These are phyloP conservation scores for Prunus kanzakura DNA, from an alignment of 306 rosid genomes.

Conservation along the genomic window DNA sequence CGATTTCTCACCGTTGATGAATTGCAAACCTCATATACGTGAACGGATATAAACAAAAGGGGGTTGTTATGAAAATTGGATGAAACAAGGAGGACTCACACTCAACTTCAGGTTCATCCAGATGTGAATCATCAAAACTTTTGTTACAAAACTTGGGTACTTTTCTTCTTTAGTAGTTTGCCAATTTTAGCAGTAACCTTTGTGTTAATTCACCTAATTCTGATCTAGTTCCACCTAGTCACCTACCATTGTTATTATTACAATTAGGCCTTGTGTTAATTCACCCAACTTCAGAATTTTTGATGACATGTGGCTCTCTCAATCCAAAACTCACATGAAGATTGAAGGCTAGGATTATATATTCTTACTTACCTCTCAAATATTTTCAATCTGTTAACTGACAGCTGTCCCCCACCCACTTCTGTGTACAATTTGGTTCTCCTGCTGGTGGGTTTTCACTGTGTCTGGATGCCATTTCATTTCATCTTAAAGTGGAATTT, in stretches of 20 bases:
- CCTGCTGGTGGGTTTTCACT: constrained; percentile 32
- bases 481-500: constrained; percentile 6
- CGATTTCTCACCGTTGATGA: too few species aligned
- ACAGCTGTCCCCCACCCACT: constrained; percentile 38
- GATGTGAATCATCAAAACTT: background rate
- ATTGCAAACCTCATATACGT: too few species aligned
- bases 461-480: constrained; percentile 35
- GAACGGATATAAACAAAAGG: too few species aligned
- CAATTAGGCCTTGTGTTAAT: constrained; percentile 15
- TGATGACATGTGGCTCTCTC: constrained; percentile 15
- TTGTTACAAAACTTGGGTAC: constrained; percentile 2
- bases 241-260: background rate
- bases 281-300: constrained; percentile 11
- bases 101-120: constrained; percentile 2
- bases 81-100: constrained; percentile 21
- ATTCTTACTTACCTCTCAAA: constrained; percentile 21
- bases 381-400: constrained; percentile 18
- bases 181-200: background rate
- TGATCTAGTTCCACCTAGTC: constrained; percentile 6
- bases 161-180: background rate
- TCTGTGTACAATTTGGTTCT: constrained; percentile 28
- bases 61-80: constrained; percentile 16
- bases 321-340: constrained; percentile 1
- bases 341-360: constrained; percentile 4
- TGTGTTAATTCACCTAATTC: constrained; percentile 3